These are phyloP conservation scores for Ustilago vetiveriae DNA, from an alignment of 1,284 basidiomycete genomes.

Conservation along the genomic window DNA sequence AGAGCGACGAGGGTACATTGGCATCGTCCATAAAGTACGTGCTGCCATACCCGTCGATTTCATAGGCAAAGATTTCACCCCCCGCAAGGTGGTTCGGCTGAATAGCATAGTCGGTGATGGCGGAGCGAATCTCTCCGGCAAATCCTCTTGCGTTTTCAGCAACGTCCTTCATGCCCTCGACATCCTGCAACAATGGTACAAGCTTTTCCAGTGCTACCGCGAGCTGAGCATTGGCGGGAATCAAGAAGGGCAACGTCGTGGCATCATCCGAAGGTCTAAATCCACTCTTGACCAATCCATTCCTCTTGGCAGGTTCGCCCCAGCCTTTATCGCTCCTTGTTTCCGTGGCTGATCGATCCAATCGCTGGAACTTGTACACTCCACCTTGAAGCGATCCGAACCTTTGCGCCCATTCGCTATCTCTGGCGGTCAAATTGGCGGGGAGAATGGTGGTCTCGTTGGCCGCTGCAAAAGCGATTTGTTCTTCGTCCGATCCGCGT, in stretches of 20 bases:
- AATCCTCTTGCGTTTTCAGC: constrained; percentile 20
- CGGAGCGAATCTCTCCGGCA: constrained; percentile 29
- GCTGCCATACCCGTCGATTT: constrained; percentile 58
- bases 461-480: constrained; percentile 19
- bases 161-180: constrained; percentile 21
- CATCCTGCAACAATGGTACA: constrained; percentile 9
- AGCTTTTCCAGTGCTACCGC: constrained; percentile 43
- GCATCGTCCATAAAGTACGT: constrained; percentile 59
- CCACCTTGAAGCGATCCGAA: constrained; percentile 45
- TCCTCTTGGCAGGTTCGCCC: constrained; percentile 43
- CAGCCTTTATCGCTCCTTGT: constrained; percentile 53
- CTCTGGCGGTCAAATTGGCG: constrained; percentile 14
- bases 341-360: constrained; percentile 41
- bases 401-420: constrained; percentile 33
- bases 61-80: constrained; percentile 54
- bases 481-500: constrained; percentile 38
- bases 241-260: constrained; percentile 50
- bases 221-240: constrained; percentile 52
- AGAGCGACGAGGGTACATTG: constrained; percentile 56
- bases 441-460: constrained; percentile 24
- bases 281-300: constrained; percentile 52
- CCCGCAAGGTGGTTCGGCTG: constrained; percentile 12
- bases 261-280: constrained; percentile 58
- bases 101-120: constrained; percentile 34
- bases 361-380: constrained; percentile 53